Conservation (phyloP, 257 asterid species). For the Ilex asprella region DNA sequence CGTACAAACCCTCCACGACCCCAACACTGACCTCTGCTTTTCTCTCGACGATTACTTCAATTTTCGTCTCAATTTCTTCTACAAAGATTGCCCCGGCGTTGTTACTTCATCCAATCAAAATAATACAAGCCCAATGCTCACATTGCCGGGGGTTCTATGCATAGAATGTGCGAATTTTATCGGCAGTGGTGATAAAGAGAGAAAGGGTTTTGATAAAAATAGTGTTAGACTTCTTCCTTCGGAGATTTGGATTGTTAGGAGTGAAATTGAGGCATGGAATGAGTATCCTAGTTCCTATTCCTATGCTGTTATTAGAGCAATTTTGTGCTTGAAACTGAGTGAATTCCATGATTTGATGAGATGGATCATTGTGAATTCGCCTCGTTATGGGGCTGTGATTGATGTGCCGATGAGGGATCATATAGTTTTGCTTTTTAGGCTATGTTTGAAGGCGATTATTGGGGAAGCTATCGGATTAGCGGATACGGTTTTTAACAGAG, state of each 20-base stretch:
- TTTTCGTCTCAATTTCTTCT: slow-evolving; percentile 38
- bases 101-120: slow-evolving; percentile 28
- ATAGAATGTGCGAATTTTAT: slow-evolving; percentile 39
- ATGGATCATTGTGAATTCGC: slow-evolving; percentile 54
- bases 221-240: slow-evolving; percentile 56
- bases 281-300: slow-evolving; percentile 52
- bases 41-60: slow-evolving; percentile 39
- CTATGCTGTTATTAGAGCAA: slow-evolving; percentile 37
- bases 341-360: slow-evolving; percentile 31
- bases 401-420: slow-evolving; percentile 69
- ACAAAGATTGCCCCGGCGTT: slow-evolving; percentile 66
- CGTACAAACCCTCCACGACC: slow-evolving; percentile 7
- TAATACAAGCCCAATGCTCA: slow-evolving; percentile 28
- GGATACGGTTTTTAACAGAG: slow-evolving; percentile 13
- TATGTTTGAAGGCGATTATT: slow-evolving; percentile 56
- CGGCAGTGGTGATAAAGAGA: background rate
- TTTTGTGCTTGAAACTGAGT: slow-evolving; percentile 32
- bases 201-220: slow-evolving; percentile 8
- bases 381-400: slow-evolving; percentile 48
- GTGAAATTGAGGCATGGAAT: slow-evolving; percentile 56
- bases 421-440: slow-evolving; percentile 45
- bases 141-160: slow-evolving; percentile 39
- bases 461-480: slow-evolving; percentile 47
- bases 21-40: slow-evolving; percentile 28
- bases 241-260: slow-evolving; percentile 59